These are phyloP conservation scores for Datisca glomerata DNA, from an alignment of 306 rosid species.

Conservation along the genomic window DNA sequence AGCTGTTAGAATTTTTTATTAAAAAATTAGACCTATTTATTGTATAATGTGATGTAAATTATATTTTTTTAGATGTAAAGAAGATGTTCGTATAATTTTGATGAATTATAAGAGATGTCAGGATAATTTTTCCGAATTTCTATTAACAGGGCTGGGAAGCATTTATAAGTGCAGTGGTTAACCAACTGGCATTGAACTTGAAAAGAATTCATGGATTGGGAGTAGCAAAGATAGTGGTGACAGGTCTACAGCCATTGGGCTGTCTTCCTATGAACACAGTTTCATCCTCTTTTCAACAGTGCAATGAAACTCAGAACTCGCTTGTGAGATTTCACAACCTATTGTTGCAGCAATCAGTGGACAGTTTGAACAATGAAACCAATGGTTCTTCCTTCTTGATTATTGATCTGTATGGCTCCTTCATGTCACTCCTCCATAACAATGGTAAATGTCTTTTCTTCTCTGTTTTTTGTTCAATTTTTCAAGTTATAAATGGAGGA, in stretches of 20 bases:
- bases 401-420: conserved; percentile 46
- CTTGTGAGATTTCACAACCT: conserved; percentile 47
- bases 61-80: not conserved
- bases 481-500: not conserved
- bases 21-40: no score
- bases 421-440: conserved; percentile 44
- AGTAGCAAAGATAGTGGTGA: conserved; percentile 49
- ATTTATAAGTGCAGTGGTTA: conserved; percentile 43
- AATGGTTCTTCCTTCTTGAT: conserved; percentile 21
- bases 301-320: conserved; percentile 34
- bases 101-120: no score
- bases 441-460: conserved; percentile 15
- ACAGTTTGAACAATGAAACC: conserved; percentile 31
- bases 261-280: conserved; percentile 52
- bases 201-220: conserved; percentile 49
- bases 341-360: conserved; percentile 43
- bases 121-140: not conserved
- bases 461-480: not conserved
- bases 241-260: conserved; percentile 55
- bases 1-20: no score
- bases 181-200: conserved; percentile 34
- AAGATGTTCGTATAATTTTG: not conserved
- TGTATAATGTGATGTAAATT: not conserved
- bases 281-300: conserved; percentile 25
- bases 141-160: conserved; percentile 32